These are phyloP conservation scores for Entelexis paramagnoliae DNA, from an alignment of 1,139 yeast species.

Conservation along the genomic window DNA sequence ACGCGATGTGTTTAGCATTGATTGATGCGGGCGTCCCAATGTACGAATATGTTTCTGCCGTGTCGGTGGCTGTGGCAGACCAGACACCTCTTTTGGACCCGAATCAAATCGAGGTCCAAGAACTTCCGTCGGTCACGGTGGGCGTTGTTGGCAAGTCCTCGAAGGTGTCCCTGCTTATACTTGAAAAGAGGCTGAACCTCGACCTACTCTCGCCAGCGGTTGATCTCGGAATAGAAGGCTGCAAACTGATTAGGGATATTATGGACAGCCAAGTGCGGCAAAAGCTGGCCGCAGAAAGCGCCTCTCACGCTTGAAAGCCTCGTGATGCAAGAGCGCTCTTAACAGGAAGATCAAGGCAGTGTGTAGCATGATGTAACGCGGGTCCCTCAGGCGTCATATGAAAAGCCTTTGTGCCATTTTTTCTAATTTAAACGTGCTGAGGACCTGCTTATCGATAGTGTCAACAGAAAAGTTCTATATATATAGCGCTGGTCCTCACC, in stretches of 20 bases:
- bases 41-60: conserved; percentile 79
- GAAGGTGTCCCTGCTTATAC: conserved; percentile 57
- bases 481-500: no score
- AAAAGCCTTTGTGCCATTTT: no score
- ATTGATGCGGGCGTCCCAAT: conserved; percentile 93
- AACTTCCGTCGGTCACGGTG: conserved; percentile 66
- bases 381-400: no score
- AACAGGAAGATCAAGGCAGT: no score
- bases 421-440: no score
- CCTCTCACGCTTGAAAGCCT: background rate
- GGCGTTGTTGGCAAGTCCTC: conserved; percentile 80
- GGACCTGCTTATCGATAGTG: no score
- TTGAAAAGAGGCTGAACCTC: conserved; percentile 78
- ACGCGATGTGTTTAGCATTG: conserved; percentile 82
- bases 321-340: background rate
- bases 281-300: background rate
- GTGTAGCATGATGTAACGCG: no score
- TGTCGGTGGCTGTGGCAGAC: conserved; percentile 61
- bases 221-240: conserved; percentile 84
- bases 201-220: conserved; percentile 68
- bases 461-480: no score
- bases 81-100: conserved; percentile 65
- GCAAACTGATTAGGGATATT: conserved; percentile 65
- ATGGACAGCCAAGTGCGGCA: conserved; percentile 75
- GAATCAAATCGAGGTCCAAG: conserved; percentile 71